Evolutionary conservation across 2,329 filamentous ascomycete species (phyloP), one percentile per base, ranked within the genome.

Genomic region (Venturia pyrina): DNA sequence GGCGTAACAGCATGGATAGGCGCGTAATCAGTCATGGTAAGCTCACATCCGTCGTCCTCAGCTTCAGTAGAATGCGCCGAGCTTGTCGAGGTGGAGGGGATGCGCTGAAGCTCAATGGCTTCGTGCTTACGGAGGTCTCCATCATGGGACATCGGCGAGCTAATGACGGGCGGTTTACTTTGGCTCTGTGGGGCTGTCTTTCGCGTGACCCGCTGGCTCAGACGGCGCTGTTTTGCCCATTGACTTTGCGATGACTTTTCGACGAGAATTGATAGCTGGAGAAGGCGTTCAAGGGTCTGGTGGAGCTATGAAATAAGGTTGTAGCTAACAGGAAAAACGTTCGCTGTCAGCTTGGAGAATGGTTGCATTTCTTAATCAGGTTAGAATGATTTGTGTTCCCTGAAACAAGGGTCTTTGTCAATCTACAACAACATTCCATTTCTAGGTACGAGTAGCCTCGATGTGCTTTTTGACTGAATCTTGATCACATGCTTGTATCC

Each of bases 21-120:
- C 15, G 43, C 40, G 24, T 50, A 37, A 13, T 46, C 43, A 34
- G 21, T 46, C 44, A 64, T 64, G 4, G 32, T 59, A 37, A 37
- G 53, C 32, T 37, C 53, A 59, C 37, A 59, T 15, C 37, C 53
- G 15, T 59, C 53, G 53, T 59, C 15, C 17, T n/a, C 53, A 37
- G 53, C 32, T 59, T 59, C 32, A 5, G 32, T 19, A 13, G 53
- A 59, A 19, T 59, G 28, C 32, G 1, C 15, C 13, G 53, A 59
- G 53, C 53, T 59, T 21, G 53, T 37, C 32, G 53, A 57, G 15
- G 28, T n/a, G 28, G 53, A 59, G 53, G 28, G 53, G 15, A 59
- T 59, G 32, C 53, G 53, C 53, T 59, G 53, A 59, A 59, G 53
- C 53, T 59, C 53, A 24, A 59, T 34, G 28, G 32, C 53, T 21